Evolutionary conservation across 2,329 filamentous ascomycete species (phyloP).

Genomic region (Sporothrix brasiliensis): DNA sequence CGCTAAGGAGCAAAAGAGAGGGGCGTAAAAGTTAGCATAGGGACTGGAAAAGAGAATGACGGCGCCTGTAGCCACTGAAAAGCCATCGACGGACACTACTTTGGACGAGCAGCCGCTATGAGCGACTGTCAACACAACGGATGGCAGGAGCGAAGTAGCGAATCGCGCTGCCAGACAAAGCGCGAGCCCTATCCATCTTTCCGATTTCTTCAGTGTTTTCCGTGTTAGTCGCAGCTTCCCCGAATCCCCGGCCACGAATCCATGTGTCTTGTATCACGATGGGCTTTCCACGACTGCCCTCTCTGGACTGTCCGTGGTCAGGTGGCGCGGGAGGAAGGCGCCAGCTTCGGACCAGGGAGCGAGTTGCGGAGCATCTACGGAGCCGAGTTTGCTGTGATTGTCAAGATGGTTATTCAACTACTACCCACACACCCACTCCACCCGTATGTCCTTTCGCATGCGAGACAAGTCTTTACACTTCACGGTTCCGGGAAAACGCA

Average conservation of each 20-base stretch:
- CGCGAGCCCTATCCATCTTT: constrained; percentile 13
- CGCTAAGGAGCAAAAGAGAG: neutral
- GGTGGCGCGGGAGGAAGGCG: neutral
- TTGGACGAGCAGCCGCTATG: neutral
- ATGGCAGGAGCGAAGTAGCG: constrained; percentile 22
- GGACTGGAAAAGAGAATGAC: neutral
- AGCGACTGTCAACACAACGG: neutral
- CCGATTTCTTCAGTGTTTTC: constrained; percentile 5
- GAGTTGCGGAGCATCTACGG: constrained; percentile 13
- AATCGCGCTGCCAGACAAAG: constrained; percentile 7
- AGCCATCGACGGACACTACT: neutral
- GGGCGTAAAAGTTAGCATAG: neutral
- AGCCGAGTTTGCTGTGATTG: neutral
- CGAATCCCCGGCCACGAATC: neutral
- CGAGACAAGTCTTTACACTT: neutral
- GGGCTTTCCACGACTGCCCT: constrained; percentile 13
- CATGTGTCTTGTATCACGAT: neutral
- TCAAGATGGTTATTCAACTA: neutral
- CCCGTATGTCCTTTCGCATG: neutral
- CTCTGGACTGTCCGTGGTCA: constrained; percentile 9
- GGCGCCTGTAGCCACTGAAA: neutral
- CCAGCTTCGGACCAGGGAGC: constrained; percentile 13
- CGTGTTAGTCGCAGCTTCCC: constrained; percentile 11
- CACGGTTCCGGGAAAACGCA: neutral
- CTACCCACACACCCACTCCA: neutral